Conservation (phyloP, 192 early-diverging fungal genomes). For the Powellomyces hirtus region DNA sequence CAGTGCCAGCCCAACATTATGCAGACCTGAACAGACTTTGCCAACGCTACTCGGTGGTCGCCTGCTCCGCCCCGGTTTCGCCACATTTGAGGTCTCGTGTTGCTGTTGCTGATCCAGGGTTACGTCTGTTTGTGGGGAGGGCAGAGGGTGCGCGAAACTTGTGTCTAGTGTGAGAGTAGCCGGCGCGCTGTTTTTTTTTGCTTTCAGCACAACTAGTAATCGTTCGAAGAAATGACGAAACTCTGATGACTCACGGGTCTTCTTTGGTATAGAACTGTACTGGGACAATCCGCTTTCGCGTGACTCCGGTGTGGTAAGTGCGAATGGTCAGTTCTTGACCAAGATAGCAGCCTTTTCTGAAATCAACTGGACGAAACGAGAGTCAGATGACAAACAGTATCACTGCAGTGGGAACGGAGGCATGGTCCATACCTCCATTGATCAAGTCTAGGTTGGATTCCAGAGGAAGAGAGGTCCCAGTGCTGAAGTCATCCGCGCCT, state of each 20-base stretch:
- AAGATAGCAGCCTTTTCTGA: slow-evolving; percentile 96
- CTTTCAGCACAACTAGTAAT: slow-evolving; percentile 16
- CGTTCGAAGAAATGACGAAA: too few species aligned
- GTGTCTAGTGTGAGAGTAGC: slow-evolving; percentile 37
- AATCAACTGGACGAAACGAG: slow-evolving; percentile 69
- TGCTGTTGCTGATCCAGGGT: slow-evolving; percentile 3
- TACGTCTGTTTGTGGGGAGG: slow-evolving; percentile 20
- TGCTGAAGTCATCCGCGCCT: slow-evolving; percentile 77
- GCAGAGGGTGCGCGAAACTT: slow-evolving; percentile 12
- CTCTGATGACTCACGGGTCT: background rate
- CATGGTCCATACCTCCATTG: slow-evolving; percentile 65
- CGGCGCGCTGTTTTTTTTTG: too few species aligned
- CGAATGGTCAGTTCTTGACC: slow-evolving; percentile 98
- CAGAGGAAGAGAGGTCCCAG: slow-evolving; percentile 72
- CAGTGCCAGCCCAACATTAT: slow-evolving; percentile 85
- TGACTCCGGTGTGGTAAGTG: slow-evolving; percentile 92
- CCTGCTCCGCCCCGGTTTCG: background rate
- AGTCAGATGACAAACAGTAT: background rate
- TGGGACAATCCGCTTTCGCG: slow-evolving; percentile 87
- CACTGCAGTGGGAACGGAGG: background rate
- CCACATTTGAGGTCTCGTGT: background rate
- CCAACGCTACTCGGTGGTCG: slow-evolving; percentile 47
- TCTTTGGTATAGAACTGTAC: slow-evolving; percentile 43
- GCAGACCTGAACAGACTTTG: slow-evolving; percentile 58
- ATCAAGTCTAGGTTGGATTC: slow-evolving; percentile 93